Base-by-base conservation (phyloP, 768 basidiomycete species). In the Suillus americanus region DNA sequence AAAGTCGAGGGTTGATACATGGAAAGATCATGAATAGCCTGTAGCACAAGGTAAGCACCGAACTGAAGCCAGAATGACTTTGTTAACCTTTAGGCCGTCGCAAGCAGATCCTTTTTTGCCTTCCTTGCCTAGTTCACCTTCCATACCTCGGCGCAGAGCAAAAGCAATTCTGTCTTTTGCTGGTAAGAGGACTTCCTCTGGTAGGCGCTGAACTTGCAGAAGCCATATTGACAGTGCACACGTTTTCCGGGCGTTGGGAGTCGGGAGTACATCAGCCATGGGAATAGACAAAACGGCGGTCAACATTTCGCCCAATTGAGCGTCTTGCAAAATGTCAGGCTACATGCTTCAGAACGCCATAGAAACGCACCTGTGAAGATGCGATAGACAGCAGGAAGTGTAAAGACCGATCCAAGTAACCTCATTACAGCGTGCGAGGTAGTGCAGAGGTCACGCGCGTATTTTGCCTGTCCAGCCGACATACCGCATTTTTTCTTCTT, bases 171-270 rank as follows among this genome's bases (percentile, higher is more conserved):
- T 83, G 68, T 87, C 85, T 8, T 82, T 83, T 7, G 89, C 85
- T 7, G 89, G 88, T 12, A 77, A 69, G 16, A 94, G 79, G 25
- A 94, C 82, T 0, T 79, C 76, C 23, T 79, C 75, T 25, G 92
- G 89, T 10, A 94, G 81, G 8, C 89, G 86, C 67, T 91, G 90
- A 2, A 78, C 78, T 70, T 92, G 91, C 28, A 95, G 69, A 6
- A 92, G 78, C 86, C 86, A 89, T 28, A 94, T 90, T 2, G 89
- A 83, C 30, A 94, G 76, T 2, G 90, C 91, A 64, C 85, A 92
- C 1, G 93, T 94, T 74, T 95, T 95, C n/a, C 93, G 86, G 13
- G 90, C 85, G 71, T 94, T 94, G 6, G 90, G 90, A 6, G 92
- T 93, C 3, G 92, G 93, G 0, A 95, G 75, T 33, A 83, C 79